phyloP scores from a whole-genome alignment of 2,329 filamentous ascomycete species.

The Hymenoscyphus scutula region DNA sequence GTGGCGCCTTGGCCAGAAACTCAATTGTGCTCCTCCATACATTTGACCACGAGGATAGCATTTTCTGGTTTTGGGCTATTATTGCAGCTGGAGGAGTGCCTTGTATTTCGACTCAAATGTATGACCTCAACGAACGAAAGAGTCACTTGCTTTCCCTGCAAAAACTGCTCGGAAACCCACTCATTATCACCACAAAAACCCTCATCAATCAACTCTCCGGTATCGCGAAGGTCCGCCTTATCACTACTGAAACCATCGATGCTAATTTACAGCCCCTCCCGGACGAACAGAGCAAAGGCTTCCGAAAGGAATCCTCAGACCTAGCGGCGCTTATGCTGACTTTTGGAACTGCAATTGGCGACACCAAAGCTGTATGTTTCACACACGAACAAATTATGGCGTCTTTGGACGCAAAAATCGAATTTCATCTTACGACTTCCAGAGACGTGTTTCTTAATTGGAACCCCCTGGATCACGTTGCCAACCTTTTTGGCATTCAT shows the following conservation, averaged over 20 bases:
- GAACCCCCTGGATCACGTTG: slow-evolving; percentile 53
- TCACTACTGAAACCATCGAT: not conserved
- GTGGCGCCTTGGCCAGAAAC: not conserved
- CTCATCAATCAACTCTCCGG: slow-evolving; percentile 11
- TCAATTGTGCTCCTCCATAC: slow-evolving; percentile 35
- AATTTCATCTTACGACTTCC: slow-evolving; percentile 29
- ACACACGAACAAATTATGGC: slow-evolving; percentile 44
- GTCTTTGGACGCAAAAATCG: slow-evolving; percentile 42
- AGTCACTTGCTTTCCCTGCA: slow-evolving; percentile 34
- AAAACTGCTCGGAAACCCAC: slow-evolving; percentile 11
- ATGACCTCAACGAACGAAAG: slow-evolving; percentile 32
- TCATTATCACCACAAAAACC: slow-evolving; percentile 14
- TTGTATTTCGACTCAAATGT: slow-evolving; percentile 36
- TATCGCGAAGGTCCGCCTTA: not conserved
- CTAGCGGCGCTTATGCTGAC: slow-evolving; percentile 47
- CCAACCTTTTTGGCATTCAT: slow-evolving; percentile 50
- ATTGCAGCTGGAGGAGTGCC: slow-evolving; percentile 39
- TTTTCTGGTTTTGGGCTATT: slow-evolving; percentile 43
- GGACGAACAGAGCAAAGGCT: not conserved
- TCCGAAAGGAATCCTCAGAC: slow-evolving; percentile 13
- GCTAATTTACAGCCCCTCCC: not conserved
- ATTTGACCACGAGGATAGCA: slow-evolving; percentile 38
- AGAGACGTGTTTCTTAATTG: slow-evolving; percentile 39
- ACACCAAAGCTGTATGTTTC: slow-evolving; percentile 48
- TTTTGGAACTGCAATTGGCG: slow-evolving; percentile 48